These are phyloP conservation scores for Capsicum baccatum DNA, from an alignment of 257 asterid species.

Conservation along the genomic window DNA sequence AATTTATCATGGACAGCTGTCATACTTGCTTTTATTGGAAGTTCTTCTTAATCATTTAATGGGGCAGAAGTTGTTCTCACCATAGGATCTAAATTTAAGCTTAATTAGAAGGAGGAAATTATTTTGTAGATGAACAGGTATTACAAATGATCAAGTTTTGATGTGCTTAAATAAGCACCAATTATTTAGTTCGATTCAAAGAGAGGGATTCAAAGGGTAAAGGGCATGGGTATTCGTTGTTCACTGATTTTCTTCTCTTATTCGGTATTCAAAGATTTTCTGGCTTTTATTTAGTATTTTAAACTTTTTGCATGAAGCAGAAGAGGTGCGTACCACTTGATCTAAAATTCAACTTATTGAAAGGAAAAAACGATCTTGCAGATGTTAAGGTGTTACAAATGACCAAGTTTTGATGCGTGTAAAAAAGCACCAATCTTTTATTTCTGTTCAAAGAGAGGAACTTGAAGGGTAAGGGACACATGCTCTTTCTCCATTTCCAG, in stretches of 20 bases:
- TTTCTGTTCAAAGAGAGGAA: not conserved
- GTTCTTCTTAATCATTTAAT: not conserved
- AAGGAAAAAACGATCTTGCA: not conserved
- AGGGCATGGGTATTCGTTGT: not conserved
- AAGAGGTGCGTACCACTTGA: not conserved
- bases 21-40: not conserved
- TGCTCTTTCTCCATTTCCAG: slow-evolving; percentile 1
- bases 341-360: not conserved
- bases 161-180: not conserved
- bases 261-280: not conserved
- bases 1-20: not conserved
- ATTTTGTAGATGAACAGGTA: not conserved
- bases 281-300: not conserved
- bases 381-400: not conserved
- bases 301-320: not conserved
- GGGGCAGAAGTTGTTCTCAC: slow-evolving; percentile 13
- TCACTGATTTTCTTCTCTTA: not conserved
- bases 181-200: not conserved
- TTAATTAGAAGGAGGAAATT: not conserved
- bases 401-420: not conserved
- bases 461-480: not conserved
- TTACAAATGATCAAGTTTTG: not conserved
- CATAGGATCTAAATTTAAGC: slow-evolving; percentile 9
- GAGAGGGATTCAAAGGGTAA: not conserved
- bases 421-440: not conserved